Conservation (phyloP, 306 rosid species). For the Quercus aquifolioides region DNA sequence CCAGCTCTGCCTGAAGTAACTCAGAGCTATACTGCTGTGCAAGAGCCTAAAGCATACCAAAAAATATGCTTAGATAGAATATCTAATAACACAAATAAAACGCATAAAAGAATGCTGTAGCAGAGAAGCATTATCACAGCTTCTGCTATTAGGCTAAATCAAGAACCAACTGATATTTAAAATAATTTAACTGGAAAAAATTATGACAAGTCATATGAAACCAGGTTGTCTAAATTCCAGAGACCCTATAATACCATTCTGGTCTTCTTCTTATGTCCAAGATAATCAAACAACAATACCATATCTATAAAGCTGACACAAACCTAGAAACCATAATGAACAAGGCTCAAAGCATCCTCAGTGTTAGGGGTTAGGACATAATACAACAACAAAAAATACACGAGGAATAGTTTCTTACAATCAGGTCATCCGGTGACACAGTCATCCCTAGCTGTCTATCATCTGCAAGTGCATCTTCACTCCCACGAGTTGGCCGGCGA, state of each 20-base stretch:
- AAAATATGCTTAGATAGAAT: slow-evolving; percentile 17
- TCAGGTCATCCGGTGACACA: slow-evolving; percentile 90
- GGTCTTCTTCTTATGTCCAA: background rate
- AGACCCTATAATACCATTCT: background rate
- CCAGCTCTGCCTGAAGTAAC: slow-evolving; percentile 83
- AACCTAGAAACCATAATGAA: background rate
- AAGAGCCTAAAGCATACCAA: slow-evolving; percentile 56
- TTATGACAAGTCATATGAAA: background rate
- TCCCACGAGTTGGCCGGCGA: slow-evolving; percentile 94
- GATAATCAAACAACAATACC: background rate
- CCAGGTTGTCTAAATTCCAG: background rate
- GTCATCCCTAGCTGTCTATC: slow-evolving; percentile 66
- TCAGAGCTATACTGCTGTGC: slow-evolving; percentile 94
- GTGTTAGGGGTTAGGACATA: background rate
- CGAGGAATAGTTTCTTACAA: slow-evolving; percentile 56
- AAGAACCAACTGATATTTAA: background rate
- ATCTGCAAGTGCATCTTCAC: slow-evolving; percentile 83
- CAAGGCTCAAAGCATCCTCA: background rate
- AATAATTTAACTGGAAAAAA: no score
- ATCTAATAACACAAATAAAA: background rate
- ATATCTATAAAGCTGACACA: slow-evolving; percentile 1
- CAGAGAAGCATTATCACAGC: background rate
- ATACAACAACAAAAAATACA: slow-evolving; percentile 2
- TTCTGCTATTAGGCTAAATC: background rate
- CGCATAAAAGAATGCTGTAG: background rate